Conservation (phyloP, 306 rosid genomes). For the Glycine latifolia region DNA sequence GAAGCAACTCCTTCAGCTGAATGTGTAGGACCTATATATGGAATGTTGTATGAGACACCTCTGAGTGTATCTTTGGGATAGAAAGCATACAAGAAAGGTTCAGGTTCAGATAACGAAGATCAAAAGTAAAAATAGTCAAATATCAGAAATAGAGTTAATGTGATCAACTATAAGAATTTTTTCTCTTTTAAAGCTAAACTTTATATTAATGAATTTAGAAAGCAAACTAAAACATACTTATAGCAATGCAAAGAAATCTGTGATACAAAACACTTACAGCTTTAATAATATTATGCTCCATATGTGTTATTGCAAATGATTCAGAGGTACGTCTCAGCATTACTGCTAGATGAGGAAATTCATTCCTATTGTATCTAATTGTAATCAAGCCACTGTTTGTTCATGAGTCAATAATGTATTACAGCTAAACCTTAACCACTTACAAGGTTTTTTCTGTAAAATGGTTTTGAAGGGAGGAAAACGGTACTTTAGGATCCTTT, state of each 20-base stretch:
- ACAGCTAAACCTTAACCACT: not conserved
- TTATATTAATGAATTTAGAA: not conserved
- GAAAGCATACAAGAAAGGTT: slow-evolving; percentile 15
- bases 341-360: not conserved
- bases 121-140: not conserved
- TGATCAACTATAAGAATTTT: not conserved
- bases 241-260: not conserved
- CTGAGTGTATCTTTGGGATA: not conserved
- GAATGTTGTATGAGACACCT: slow-evolving; percentile 7
- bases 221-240: not conserved
- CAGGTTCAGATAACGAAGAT: slow-evolving; percentile 14
- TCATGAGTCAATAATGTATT: not conserved
- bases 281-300: not conserved
- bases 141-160: not conserved
- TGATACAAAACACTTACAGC: not conserved
- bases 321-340: not conserved
- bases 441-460: not conserved
- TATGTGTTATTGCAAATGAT: not conserved
- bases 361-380: not conserved
- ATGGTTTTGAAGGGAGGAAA: not conserved
- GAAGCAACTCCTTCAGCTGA: slow-evolving; percentile 10
- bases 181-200: not conserved
- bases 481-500: not conserved
- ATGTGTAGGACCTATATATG: slow-evolving; percentile 20
- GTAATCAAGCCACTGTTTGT: not conserved